Conservation (phyloP, 2,329 filamentous ascomycete genomes). For the Diplodia sapinea region DNA sequence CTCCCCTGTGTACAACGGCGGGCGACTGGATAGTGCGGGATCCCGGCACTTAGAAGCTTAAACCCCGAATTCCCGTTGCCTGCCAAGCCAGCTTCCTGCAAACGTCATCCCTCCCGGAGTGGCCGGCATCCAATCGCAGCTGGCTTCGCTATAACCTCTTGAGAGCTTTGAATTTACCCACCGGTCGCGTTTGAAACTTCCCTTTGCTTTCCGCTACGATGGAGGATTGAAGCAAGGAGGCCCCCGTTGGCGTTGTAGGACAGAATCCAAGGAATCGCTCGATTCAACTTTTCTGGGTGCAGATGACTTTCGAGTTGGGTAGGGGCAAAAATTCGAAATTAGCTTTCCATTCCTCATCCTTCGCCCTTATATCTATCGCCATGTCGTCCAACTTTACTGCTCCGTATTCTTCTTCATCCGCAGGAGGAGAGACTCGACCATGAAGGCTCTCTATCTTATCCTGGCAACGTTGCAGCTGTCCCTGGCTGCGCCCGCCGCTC, state of each 20-base stretch:
- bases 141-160: background rate
- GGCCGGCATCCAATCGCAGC: background rate
- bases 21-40: background rate
- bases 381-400: background rate
- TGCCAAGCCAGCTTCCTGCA: conserved; percentile 14
- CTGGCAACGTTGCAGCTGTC: background rate
- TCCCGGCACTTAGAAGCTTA: background rate
- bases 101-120: conserved; percentile 18
- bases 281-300: background rate
- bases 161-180: background rate
- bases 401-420: background rate
- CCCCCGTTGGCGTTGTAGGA: conserved; percentile 6
- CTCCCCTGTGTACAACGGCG: background rate
- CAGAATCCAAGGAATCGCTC: conserved; percentile 6
- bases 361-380: background rate
- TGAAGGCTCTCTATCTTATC: conserved; percentile 15
- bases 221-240: conserved; percentile 15
- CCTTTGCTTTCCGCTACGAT: background rate
- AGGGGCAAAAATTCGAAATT: conserved; percentile 21
- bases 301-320: conserved; percentile 15
- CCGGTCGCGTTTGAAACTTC: background rate
- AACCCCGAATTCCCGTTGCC: conserved; percentile 7
- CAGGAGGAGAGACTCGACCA: background rate
- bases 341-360: conserved; percentile 23
- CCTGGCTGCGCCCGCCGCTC: conserved; percentile 7